Conservation (phyloP, 106 monocot species). For the Dioscorea alata region DNA sequence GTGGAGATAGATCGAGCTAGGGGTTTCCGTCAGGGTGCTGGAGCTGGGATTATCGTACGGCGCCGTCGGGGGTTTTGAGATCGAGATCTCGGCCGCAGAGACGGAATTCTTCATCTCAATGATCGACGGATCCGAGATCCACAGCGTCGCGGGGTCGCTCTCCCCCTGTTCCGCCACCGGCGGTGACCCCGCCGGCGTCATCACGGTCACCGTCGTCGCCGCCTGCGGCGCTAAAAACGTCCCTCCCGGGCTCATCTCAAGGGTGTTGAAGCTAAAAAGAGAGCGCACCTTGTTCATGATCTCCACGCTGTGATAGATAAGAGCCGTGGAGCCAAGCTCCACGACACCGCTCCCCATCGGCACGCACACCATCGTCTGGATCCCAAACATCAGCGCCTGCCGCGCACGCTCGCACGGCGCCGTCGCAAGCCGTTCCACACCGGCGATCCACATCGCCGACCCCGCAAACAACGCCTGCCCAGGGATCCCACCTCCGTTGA, state of each 20-base stretch:
- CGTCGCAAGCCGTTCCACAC: constrained; percentile 14
- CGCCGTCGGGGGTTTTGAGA: constrained; percentile 36
- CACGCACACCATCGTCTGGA: constrained; percentile 68
- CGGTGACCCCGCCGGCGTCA: background rate
- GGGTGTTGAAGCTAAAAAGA: constrained; percentile 38
- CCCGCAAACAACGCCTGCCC: constrained; percentile 53
- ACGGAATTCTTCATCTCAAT: constrained; percentile 51
- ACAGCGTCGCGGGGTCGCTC: constrained; percentile 41
- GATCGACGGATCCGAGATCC: constrained; percentile 65
- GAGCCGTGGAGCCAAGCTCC: constrained; percentile 67
- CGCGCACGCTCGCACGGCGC: constrained; percentile 49
- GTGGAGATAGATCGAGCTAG: constrained; percentile 26
- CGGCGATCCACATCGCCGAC: constrained; percentile 33
- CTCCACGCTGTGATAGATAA: constrained; percentile 38
- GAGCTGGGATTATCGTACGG: constrained; percentile 32
- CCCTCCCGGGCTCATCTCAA: background rate
- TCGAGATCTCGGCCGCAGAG: constrained; percentile 38
- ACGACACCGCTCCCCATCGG: constrained; percentile 57
- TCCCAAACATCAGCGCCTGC: constrained; percentile 49
- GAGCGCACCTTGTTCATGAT: constrained; percentile 30
- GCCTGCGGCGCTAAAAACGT: background rate
- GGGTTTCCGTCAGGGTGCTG: constrained; percentile 43
- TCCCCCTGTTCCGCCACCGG: constrained; percentile 27
- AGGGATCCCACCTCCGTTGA: constrained; percentile 45
- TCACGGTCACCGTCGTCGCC: too few species aligned